Conservation (phyloP, 2,329 filamentous ascomycete genomes). For the Pseudogymnoascus sp. region DNA sequence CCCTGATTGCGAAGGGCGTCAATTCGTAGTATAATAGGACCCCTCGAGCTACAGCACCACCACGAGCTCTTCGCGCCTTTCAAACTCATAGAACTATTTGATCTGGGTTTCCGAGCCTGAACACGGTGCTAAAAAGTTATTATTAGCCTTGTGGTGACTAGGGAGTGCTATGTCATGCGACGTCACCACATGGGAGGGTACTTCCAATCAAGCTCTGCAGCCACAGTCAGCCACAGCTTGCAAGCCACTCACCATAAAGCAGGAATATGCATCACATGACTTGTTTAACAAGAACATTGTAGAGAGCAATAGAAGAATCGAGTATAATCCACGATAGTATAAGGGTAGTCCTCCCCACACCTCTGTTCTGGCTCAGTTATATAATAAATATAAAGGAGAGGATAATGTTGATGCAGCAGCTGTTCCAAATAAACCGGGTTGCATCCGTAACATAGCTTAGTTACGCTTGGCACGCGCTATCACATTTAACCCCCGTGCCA, state of each 20-base stretch:
- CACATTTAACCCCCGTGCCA: background rate
- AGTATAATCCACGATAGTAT: background rate
- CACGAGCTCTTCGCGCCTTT: background rate
- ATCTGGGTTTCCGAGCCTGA: slow-evolving; percentile 18
- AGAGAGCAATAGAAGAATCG: background rate
- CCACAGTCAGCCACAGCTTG: too few species aligned
- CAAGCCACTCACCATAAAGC: too few species aligned
- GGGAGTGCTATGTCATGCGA: background rate
- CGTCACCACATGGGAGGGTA: slow-evolving; percentile 12
- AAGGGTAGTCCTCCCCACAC: background rate
- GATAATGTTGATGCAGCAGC: background rate
- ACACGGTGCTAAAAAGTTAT: slow-evolving; percentile 13
- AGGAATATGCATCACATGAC: too few species aligned
- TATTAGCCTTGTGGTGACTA: slow-evolving; percentile 1
- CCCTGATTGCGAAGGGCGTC: too few species aligned
- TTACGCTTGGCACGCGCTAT: background rate
- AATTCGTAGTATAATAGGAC: too few species aligned
- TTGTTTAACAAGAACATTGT: too few species aligned
- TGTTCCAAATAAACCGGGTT: background rate
- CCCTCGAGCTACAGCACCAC: background rate
- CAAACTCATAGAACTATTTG: slow-evolving; percentile 15
- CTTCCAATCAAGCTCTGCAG: too few species aligned
- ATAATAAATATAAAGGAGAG: background rate
- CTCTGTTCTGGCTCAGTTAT: slow-evolving; percentile 5
- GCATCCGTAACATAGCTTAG: background rate